phyloP scores from a whole-genome alignment of 2,329 filamentous ascomycete species.

The Beauveria scarabaeidicola region DNA sequence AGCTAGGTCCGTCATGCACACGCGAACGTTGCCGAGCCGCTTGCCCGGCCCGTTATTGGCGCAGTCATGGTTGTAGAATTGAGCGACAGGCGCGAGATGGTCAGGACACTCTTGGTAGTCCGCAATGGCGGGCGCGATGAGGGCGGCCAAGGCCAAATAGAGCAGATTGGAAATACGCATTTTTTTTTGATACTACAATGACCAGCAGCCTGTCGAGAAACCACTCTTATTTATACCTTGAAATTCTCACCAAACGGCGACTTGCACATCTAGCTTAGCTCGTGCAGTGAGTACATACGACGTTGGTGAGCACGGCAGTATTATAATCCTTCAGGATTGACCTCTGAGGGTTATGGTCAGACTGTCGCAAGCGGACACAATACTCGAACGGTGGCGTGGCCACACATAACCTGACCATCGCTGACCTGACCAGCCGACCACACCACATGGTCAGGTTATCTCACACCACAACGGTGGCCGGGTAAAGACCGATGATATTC shows the following conservation, averaged over 20 bases:
- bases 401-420: no score
- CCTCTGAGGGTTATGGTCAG: background rate
- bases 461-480: background rate
- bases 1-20: conserved; percentile 2
- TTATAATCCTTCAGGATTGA: conserved; percentile 1
- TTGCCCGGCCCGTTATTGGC: background rate
- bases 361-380: background rate
- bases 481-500: no score
- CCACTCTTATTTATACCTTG: background rate
- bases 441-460: no score
- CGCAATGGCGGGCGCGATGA: background rate
- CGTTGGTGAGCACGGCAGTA: background rate
- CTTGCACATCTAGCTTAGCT: background rate
- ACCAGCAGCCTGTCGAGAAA: background rate
- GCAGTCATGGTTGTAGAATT: conserved; percentile 1
- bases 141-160: background rate
- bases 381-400: background rate
- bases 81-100: background rate
- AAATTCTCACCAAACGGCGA: background rate
- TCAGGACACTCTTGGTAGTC: conserved; percentile 1
- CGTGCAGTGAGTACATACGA: background rate
- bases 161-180: background rate
- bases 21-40: background rate
- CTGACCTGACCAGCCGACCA: no score
- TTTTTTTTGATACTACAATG: background rate